These are phyloP conservation scores for Apiotrichum laibachii DNA, from an alignment of 1,284 basidiomycete genomes.

Conservation along the genomic window DNA sequence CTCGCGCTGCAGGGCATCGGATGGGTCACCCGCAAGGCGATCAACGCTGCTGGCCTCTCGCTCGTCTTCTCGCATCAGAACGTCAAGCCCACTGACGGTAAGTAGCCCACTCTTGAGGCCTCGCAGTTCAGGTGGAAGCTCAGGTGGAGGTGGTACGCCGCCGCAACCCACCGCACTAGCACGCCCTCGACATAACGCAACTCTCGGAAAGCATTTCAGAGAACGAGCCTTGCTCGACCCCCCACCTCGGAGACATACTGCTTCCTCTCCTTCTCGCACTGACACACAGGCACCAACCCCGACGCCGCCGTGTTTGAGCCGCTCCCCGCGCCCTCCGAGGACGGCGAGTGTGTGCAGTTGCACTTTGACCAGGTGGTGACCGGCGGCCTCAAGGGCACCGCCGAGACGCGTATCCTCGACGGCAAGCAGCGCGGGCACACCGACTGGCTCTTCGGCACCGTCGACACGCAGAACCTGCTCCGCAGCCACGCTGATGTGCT, in stretches of 20 bases:
- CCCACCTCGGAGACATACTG: no score
- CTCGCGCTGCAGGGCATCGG: conserved; percentile 12
- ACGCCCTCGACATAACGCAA: no score
- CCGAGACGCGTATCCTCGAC: conserved; percentile 9
- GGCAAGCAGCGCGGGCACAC: conserved; percentile 4
- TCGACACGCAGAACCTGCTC: conserved; percentile 1
- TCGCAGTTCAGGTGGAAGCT: neutral
- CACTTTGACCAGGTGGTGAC: conserved; percentile 7
- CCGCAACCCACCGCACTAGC: no score
- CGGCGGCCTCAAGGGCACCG: conserved; percentile 6
- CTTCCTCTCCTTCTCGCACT: no score
- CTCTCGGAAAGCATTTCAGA: no score
- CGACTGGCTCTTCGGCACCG: conserved; percentile 10
- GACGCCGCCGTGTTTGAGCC: neutral
- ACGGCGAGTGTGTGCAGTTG: neutral
- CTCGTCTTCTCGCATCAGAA: neutral
- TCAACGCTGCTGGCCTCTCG: neutral
- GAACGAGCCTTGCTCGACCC: no score
- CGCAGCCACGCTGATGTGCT: neutral
- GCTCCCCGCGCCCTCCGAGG: neutral
- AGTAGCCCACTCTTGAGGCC: neutral
- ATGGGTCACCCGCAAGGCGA: conserved; percentile 3
- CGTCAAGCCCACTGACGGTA: neutral
- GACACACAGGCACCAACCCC: neutral
- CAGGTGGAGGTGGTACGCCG: no score